Evolutionary conservation across 2,329 filamentous ascomycete species (phyloP), one percentile per base, ranked within the genome.

Genomic region (Aspergillus piperis): DNA sequence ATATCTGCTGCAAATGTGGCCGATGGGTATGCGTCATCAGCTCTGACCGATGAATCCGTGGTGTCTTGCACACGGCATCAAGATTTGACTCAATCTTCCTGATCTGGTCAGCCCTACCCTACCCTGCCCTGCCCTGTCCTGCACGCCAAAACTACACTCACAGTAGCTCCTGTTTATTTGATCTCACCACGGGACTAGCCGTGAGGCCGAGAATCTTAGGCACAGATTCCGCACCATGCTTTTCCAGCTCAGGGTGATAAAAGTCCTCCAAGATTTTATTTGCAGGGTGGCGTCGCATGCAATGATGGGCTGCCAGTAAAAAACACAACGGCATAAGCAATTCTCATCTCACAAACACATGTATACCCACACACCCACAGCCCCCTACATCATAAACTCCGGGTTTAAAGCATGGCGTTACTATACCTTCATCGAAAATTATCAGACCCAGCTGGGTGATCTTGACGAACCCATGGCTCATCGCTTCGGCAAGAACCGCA

Each of bases 381-480:
- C 5, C 8, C 11, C 36, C 11, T 5, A 27, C 32, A 36, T 15
- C 32, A 36, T 36, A 13, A 6, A 8, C 21, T 11, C 2, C 2
- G 10, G 8, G 21, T 5, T 8, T 15, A 5, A 3, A 17, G 25
- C 13, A 3, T 36, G 8, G 8, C 10, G 6, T 19, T 5, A 17
- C 48, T 21, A 57, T 71, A 89, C 90, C 90, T 86, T 96, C 92
- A 69, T 96, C 92, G 67, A 96, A 90, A 0, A 96, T 83, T 15
- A 96, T 76, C 4, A 96, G 78, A 5, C 88, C 82, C 21, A 96
- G 75, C 2, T 79, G 80, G 0, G 79, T 71, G 68, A 96, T 83
- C 1, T 73, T 80, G 2, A 96, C 83, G 71, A 96, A 96, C 0
- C 83, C 90, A 75, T 95, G 90, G 1, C 77, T 79, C 42, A 96